phyloP scores from a whole-genome alignment of 176 grass and related monocot species.

The Pontederia paniculata region DNA sequence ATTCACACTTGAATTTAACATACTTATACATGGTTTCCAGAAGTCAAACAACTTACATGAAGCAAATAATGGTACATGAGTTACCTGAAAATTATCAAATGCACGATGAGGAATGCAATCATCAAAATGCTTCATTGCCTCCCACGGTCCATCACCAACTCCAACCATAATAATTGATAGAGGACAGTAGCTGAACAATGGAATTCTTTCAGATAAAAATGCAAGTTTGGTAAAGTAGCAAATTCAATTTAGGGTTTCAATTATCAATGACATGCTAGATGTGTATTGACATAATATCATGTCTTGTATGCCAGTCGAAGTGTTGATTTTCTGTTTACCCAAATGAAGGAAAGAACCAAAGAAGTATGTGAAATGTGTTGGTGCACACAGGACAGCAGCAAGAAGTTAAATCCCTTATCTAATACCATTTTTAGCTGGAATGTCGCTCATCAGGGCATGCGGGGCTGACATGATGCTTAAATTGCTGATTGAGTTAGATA shows the following conservation, averaged over 20 bases:
- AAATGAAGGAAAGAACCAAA: too few relatives aligned
- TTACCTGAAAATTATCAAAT: conserved; percentile 98
- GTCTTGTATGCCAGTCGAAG: too few relatives aligned
- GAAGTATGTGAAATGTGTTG: too few relatives aligned
- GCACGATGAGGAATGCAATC: conserved; percentile 78
- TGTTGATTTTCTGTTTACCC: too few relatives aligned
- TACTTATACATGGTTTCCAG: background rate
- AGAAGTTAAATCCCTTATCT: too few relatives aligned
- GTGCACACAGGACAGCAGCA: too few relatives aligned
- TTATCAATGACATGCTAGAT: too few relatives aligned
- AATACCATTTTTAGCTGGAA: too few relatives aligned
- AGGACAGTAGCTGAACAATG: conserved; percentile 63
- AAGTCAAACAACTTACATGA: background rate
- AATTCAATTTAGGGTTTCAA: too few relatives aligned
- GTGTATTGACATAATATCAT: too few relatives aligned
- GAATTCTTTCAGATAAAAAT: conserved; percentile 26
- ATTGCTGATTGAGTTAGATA: background rate
- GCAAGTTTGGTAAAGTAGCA: background rate
- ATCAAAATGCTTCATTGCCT: conserved; percentile 86
- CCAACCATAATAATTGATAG: conserved; percentile 99
- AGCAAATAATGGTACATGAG: conserved; percentile 8
- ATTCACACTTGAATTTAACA: conserved; percentile 2
- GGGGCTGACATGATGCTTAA: too few relatives aligned
- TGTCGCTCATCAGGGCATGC: too few relatives aligned
- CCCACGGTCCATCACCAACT: conserved; percentile 94